Base-by-base conservation (phyloP, 2,329 filamentous ascomycete species). In the Colletotrichum neosansevieriae region DNA sequence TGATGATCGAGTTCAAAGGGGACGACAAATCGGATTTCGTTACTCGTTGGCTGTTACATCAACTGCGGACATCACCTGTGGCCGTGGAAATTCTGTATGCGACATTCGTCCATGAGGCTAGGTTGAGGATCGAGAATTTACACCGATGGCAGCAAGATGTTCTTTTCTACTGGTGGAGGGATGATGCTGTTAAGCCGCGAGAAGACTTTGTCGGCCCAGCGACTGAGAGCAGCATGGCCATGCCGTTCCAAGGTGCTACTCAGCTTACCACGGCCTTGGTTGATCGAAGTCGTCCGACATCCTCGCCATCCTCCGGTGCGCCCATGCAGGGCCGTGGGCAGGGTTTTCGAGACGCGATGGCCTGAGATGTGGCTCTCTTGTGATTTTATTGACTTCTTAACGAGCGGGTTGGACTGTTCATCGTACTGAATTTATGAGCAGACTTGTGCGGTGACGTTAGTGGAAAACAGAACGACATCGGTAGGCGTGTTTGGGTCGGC, bases 1-100 rank as follows among this genome's bases (percentile, higher is more conserved):
- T 86, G 11, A 73, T 86, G 56, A 71, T 71, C 24, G 79, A 81
- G 3, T 72, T 75, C 3, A 72, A 77, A 11, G 72, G 73, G 2
- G 79, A 78, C 3, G 78, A 80, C 71, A 83, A 81, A 70, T 75
- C 74, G 1, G 81, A 85, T 57, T 85, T 80, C 63, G 80, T 88
- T 72, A 83, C 83, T 70, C 79, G 83, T 45, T 88, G 86, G 86
- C 75, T 88, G 3, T 78, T 88, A 12, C 83, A 87, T 54, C 81
- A 82, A 47, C 77, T 88, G 45, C 81, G 84, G 40, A 76, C 78
- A 13, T 85, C 82, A 3, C 77, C 83, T 0, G 73, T 86, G 63
- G 81, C 85, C 67, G 83, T 77, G 1, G 76, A 81, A 63, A 73
- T 83, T 2, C 76, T 87, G 7, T 81, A 82, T 67, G 73, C 76